Evolutionary conservation across 345 rosid species (phyloP), one percentile per base, ranked within the genome.

Genomic region (Brassica juncea): DNA sequence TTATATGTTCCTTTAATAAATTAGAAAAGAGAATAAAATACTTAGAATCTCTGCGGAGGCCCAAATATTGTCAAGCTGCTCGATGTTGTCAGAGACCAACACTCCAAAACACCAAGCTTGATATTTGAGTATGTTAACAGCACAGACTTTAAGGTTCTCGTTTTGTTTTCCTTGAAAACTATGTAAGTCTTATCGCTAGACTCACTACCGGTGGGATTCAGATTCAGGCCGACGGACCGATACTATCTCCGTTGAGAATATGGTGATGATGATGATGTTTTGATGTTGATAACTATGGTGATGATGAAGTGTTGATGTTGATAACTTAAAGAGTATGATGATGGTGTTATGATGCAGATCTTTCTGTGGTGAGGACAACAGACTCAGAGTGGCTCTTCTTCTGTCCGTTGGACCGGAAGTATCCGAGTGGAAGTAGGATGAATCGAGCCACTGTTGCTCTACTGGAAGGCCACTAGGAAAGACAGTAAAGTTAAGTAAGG

Each of bases 401-500:
- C 84, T 95, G 99, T 72, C 97, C 99, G 3, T 68, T 85, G 58
- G 98, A 95, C 76, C 84, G 93, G 49, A 95, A 95, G 87, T 91
- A 95, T 77, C 97, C 97, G 2, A 91, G 84, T 31, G 98, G 99
- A n/a, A 81, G 71, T 4, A 79, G 98, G 57, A 84, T 87, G 87
- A 95, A 95, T 75, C 82, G 99, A 42, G 99, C 99, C 0, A 95
- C 99, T 0, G 27, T 7, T 4, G 87, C 86, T 63, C 0, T 93
- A 95, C 82, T 95, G 99, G 99, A 95, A 95, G 83, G 94, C 99
- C 0, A 95, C 99, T 0, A 97, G 99, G 0, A 95, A 84, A 81
- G 98, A 95, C 73, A 88, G 99, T 10, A 87, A 71, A 74, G 82
- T 95, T 19, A 90, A 91, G 61, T 90, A 89, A 7, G 62, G 70